Evolutionary conservation across 805 yeast genomes (phyloP).

Genomic region (Candida palmyrensis): DNA sequence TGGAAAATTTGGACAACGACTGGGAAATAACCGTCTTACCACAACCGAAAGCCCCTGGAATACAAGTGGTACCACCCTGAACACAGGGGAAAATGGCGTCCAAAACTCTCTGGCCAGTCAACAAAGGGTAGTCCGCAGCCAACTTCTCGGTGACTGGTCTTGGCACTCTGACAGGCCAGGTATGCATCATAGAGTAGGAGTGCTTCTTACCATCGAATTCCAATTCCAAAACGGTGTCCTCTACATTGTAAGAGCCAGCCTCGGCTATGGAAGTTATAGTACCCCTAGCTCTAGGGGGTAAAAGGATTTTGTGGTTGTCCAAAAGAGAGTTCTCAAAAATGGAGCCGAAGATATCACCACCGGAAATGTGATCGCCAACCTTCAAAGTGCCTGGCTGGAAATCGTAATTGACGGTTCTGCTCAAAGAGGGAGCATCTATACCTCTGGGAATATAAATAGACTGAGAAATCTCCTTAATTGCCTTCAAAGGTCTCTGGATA

Average conservation of each 20-base stretch:
- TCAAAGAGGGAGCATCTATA: constrained; percentile 92
- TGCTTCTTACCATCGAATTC: constrained; percentile 87
- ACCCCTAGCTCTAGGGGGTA: constrained; percentile 99
- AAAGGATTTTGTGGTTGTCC: constrained; percentile 85
- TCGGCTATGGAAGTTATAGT: constrained; percentile 85
- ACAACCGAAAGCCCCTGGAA: constrained; percentile 99
- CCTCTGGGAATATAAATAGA: constrained; percentile 99
- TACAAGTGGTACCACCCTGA: constrained; percentile 99
- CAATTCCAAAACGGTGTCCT: constrained; percentile 84
- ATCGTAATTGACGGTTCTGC: constrained; percentile 77
- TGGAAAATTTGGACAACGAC: constrained; percentile 88
- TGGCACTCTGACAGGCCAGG: constrained; percentile 99
- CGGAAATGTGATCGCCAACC: constrained; percentile 96
- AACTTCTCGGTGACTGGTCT: constrained; percentile 96
- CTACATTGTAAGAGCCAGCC: constrained; percentile 87
- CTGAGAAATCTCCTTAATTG: constrained; percentile 80
- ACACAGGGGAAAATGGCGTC: constrained; percentile 98
- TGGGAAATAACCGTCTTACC: constrained; percentile 99
- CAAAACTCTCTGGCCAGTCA: constrained; percentile 98
- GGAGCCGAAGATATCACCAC: constrained; percentile 96
- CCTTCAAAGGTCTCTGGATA: constrained; percentile 96
- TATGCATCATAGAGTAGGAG: constrained; percentile 89
- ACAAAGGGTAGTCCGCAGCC: constrained; percentile 89
- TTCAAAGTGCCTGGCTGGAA: constrained; percentile 74
- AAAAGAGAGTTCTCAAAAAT: constrained; percentile 91